Conservation (phyloP, 768 basidiomycete genomes). For the Xanthoconium stramineum region DNA sequence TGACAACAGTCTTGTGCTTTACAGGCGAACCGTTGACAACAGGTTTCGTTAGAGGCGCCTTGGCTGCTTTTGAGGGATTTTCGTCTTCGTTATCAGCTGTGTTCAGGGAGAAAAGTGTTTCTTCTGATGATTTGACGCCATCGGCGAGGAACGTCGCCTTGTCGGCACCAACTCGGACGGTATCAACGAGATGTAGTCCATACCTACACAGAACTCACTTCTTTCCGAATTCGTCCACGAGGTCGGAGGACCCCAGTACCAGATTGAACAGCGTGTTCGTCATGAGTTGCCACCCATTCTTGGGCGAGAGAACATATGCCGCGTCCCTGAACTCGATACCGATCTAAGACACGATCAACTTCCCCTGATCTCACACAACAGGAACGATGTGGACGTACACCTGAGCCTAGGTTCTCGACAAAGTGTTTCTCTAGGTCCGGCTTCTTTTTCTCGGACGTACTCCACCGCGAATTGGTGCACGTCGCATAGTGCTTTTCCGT, state of each 20-base stretch:
- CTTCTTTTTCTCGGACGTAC: conserved; percentile 69
- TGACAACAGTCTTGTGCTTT: conserved; percentile 74
- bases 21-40: conserved; percentile 61
- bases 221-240: conserved; percentile 72
- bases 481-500: conserved; percentile 73
- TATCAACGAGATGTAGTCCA: conserved; percentile 84
- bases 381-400: conserved; percentile 47
- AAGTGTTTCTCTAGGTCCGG: conserved; percentile 82
- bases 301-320: conserved; percentile 75
- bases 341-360: conserved; percentile 49
- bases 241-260: conserved; percentile 78
- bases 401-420: conserved; percentile 87
- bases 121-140: conserved; percentile 79
- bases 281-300: conserved; percentile 69
- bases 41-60: conserved; percentile 49
- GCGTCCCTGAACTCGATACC: conserved; percentile 95
- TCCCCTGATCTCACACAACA: not conserved
- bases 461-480: conserved; percentile 74
- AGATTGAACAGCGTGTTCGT: conserved; percentile 86
- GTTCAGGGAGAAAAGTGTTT: conserved; percentile 83
- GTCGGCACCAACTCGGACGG: conserved; percentile 70
- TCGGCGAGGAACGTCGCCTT: conserved; percentile 74
- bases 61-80: conserved; percentile 50
- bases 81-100: conserved; percentile 55
- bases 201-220: conserved; percentile 73